These are phyloP conservation scores for Carex kokanica DNA, from an alignment of 176 grass and related monocot species.

Conservation along the genomic window DNA sequence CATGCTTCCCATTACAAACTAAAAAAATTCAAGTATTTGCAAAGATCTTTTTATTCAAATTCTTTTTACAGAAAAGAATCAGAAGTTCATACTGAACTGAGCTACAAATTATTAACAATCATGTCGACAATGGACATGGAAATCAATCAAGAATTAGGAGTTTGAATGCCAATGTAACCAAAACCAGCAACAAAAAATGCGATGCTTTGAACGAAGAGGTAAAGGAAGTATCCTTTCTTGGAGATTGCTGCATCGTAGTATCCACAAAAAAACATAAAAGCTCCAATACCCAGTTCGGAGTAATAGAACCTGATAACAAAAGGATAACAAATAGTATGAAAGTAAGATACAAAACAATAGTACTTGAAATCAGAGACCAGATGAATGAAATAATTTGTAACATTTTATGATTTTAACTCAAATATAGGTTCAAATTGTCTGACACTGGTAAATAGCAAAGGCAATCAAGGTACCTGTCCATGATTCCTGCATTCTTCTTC, in stretches of 20 bases:
- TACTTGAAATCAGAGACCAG: neutral
- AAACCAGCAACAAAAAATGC: constrained; percentile 69
- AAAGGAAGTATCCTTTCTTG: constrained; percentile 73
- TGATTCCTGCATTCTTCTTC: constrained; percentile 38
- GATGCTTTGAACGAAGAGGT: constrained; percentile 65
- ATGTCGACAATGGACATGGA: neutral
- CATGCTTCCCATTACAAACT: neutral
- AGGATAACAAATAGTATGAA: neutral
- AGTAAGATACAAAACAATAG: too few species aligned
- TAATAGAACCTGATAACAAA: constrained; percentile 61
- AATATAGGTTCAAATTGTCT: neutral
- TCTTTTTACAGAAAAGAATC: neutral
- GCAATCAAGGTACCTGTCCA: constrained; percentile 33
- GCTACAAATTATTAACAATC: neutral
- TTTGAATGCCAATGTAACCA: constrained; percentile 59
- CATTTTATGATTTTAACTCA: neutral
- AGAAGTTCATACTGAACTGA: neutral
- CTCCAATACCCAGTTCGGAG: constrained; percentile 58
- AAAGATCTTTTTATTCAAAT: neutral
- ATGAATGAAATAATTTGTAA: neutral
- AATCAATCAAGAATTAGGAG: constrained; percentile 33
- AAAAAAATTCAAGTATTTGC: neutral
- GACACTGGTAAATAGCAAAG: neutral
- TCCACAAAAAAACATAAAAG: constrained; percentile 56
- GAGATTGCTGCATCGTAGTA: constrained; percentile 51